A percentile compares a stretch with the other conserved stretches of the same genome.
phyloP scores from a whole-genome alignment of 1,284 basidiomycete genomes.

The Sphaerobolus stellatus region DNA sequence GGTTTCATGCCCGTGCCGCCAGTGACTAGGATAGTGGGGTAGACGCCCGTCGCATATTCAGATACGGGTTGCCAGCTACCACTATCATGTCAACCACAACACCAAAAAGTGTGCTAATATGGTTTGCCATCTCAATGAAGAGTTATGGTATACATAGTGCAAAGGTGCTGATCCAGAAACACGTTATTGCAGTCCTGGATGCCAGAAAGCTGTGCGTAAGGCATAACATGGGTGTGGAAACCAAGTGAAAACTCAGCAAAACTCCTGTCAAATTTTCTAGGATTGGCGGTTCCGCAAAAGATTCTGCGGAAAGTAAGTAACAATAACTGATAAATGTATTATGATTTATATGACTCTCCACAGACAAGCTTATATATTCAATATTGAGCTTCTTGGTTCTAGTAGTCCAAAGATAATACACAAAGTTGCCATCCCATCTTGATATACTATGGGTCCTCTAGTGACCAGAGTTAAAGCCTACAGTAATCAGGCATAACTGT shows the following conservation, averaged over 20 bases:
- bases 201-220: not conserved
- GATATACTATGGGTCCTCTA: too few species aligned
- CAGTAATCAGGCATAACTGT: too few species aligned
- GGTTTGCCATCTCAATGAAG: not conserved
- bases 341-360: not conserved
- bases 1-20: too few species aligned
- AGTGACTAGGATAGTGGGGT: too few species aligned
- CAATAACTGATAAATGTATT: not conserved
- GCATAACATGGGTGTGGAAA: not conserved
- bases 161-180: not conserved
- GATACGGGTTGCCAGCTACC: too few species aligned
- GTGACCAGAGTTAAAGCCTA: too few species aligned
- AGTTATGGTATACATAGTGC: not conserved
- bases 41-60: too few species aligned
- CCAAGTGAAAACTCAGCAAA: not conserved
- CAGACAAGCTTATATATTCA: not conserved
- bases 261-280: not conserved
- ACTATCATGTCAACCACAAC: too few species aligned
- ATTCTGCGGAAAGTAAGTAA: constrained; percentile 1
- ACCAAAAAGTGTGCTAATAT: not conserved
- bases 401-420: not conserved
- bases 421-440: not conserved
- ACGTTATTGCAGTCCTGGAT: not conserved
- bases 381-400: not conserved
- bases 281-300: not conserved